Evolutionary conservation across 441 rosid genomes (phyloP), one percentile per base, ranked within the genome.

Genomic region (Viola pubescens): DNA sequence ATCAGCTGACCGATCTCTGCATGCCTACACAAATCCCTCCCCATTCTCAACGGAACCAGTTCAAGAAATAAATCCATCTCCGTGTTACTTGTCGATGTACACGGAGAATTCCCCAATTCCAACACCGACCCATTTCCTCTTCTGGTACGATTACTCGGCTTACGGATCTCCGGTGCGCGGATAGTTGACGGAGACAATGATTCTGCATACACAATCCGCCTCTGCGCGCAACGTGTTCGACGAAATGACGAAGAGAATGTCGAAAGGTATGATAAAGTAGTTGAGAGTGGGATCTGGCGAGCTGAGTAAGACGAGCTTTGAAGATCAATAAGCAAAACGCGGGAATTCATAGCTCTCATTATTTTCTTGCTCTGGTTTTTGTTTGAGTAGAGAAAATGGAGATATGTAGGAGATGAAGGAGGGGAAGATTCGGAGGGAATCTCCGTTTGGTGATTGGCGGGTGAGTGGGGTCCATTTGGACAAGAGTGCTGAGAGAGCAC

Each of bases 11-110:
- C 80, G 16, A 91, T 77, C 70, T 81, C 78, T 38, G 53, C 65
- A 61, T 85, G 95, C 77, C 62, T 64, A 50, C 60, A 43, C 41
- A 91, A 77, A 68, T 80, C 87, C 42, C 54, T 78, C 71, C 80
- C 79, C 82, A 90, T 76, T 48, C 79, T 69, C 66, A 63, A 45
- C 3, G 98, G 98, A 67, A 89, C 70, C 76, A 89, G 65, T 60
- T 87, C 88, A 56, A 89, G 79, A 66, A 89, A 87, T 67, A 78
- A 62, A 64, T 75, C 91, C 57, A 91, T 74, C 73, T 89, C 98
- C 56, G 77, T 60, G n/a, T 71, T 70, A 6, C 65, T 70, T 59
- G 53, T 14, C 34, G 70, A 57, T 37, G 74, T 69, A 13, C 78
- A 71, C 37, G 59, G 70, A 39, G 66, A 64, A 60, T 68, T 73